A percentile compares a stretch with the other conserved stretches of the same genome.
Evolutionary conservation across 441 rosid species (phyloP).

Genomic region (Arabidopsis hybrid): DNA sequence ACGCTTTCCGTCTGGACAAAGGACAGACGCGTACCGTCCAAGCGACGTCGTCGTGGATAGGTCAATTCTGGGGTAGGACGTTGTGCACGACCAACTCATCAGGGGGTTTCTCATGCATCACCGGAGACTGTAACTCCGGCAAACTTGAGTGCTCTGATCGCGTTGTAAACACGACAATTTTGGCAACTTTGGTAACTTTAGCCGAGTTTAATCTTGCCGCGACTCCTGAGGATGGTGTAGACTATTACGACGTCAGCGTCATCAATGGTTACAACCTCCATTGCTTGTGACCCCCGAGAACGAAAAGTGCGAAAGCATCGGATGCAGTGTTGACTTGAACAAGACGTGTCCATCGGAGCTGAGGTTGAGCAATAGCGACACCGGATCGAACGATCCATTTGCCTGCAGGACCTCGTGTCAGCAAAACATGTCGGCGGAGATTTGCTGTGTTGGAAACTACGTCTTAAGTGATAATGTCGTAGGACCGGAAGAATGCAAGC

Average conservation of each 20-base stretch:
- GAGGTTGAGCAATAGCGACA: conserved; percentile 23
- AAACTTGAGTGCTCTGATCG: conserved; percentile 9
- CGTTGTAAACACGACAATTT: not conserved
- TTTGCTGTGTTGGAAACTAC: conserved; percentile 47
- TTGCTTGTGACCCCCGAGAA: conserved; percentile 39
- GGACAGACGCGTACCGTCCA: conserved; percentile 8
- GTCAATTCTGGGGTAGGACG: conserved; percentile 51
- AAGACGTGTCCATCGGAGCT: conserved; percentile 47
- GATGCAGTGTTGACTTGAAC: conserved; percentile 47
- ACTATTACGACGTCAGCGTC: conserved; percentile 50
- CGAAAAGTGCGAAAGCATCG: conserved; percentile 32
- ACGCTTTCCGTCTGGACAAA: conserved; percentile 33
- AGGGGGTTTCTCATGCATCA: conserved; percentile 41
- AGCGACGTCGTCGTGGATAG: conserved; percentile 42
- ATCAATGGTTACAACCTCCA: conserved; percentile 55
- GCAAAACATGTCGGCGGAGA: conserved; percentile 36
- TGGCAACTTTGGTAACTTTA: conserved; percentile 10
- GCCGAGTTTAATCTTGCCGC: conserved; percentile 46
- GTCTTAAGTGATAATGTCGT: not conserved
- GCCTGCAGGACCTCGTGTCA: conserved; percentile 51
- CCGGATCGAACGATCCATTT: conserved; percentile 4
- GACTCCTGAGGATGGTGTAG: conserved; percentile 27
- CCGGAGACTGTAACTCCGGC: conserved; percentile 51
- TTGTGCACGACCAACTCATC: conserved; percentile 26
- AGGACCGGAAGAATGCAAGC: conserved; percentile 37